Percentiles rank a stretch among this genome's conserved stretches.
Evolutionary conservation across 1,284 basidiomycete species (phyloP).

Genomic region (Ustilago bromivora): DNA sequence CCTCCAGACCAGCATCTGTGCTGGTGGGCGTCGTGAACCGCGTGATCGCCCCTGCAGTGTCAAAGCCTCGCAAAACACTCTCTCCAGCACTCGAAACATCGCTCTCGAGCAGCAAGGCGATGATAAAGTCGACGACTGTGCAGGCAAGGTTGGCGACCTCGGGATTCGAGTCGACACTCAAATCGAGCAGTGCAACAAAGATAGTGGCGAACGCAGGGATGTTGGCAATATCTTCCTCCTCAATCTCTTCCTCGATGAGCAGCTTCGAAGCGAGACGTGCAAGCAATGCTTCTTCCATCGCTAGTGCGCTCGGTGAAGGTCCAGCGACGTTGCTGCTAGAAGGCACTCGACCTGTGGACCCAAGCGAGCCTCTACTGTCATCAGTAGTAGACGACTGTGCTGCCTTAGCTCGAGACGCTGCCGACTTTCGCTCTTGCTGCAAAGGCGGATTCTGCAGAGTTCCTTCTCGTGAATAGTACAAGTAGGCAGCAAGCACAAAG

Average conservation of each 20-base stretch:
- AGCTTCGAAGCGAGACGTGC: conserved; percentile 80
- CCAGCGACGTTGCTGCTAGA: conserved; percentile 26
- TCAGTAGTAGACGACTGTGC: conserved; percentile 13
- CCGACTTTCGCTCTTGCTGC: conserved; percentile 22
- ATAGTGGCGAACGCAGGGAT: conserved; percentile 92
- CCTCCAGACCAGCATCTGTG: conserved; percentile 51
- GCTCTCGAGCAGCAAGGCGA: conserved; percentile 87
- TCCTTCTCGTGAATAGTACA: conserved; percentile 81
- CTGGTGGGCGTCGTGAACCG: conserved; percentile 63
- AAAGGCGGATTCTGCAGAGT: conserved; percentile 19
- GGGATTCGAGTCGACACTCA: conserved; percentile 90
- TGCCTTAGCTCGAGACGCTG: conserved; percentile 19
- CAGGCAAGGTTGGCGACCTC: conserved; percentile 91
- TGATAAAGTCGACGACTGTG: conserved; percentile 91
- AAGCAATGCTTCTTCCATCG: conserved; percentile 75
- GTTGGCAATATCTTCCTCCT: conserved; percentile 81
- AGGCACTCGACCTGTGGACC: conserved; percentile 10
- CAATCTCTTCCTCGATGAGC: conserved; percentile 75
- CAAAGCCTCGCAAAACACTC: conserved; percentile 39
- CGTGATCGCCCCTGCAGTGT: conserved; percentile 43
- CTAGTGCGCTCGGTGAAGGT: conserved; percentile 20
- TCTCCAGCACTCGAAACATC: conserved; percentile 75
- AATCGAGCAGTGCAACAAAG: conserved; percentile 87
- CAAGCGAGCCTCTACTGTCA: conserved; percentile 22
- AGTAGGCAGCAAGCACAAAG: conserved; percentile 94